Conservation (phyloP, 148 eudicot genomes). For the Fagopyrum tataricum region DNA sequence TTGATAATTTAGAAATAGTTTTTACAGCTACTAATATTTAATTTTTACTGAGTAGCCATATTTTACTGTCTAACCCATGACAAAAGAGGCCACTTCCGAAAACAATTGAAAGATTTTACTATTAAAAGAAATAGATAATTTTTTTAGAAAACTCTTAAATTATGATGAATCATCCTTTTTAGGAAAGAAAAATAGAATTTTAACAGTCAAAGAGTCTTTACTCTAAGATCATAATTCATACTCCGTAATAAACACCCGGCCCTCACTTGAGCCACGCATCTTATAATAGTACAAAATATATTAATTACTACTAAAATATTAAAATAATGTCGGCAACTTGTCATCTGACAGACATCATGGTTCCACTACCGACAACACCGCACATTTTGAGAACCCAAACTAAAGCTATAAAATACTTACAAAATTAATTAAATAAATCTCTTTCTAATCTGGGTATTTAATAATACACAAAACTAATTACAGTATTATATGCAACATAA, state of each 20-base stretch:
- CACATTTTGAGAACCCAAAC: background rate
- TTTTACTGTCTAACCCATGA: no score
- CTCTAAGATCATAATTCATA: background rate
- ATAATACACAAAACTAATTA: background rate
- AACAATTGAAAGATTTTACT: no score
- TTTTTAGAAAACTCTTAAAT: no score
- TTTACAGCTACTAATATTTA: no score
- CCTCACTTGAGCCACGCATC: background rate
- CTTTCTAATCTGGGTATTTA: background rate
- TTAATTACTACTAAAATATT: background rate
- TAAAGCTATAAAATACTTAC: background rate
- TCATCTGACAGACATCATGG: constrained; percentile 2
- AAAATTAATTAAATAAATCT: background rate
- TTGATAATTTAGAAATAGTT: no score
- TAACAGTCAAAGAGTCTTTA: no score
- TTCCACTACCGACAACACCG: constrained; percentile 5
- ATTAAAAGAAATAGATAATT: no score
- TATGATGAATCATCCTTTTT: no score
- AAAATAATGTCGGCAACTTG: constrained; percentile 4
- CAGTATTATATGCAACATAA: background rate
- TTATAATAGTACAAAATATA: background rate
- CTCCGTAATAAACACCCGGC: background rate
- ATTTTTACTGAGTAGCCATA: no score
- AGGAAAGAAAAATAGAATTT: no score
- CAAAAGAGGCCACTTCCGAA: no score